Evolutionary conservation across 169 alveolate species (phyloP), one percentile per base, ranked within the genome.

Genomic region (Miamiensis avidus): DNA sequence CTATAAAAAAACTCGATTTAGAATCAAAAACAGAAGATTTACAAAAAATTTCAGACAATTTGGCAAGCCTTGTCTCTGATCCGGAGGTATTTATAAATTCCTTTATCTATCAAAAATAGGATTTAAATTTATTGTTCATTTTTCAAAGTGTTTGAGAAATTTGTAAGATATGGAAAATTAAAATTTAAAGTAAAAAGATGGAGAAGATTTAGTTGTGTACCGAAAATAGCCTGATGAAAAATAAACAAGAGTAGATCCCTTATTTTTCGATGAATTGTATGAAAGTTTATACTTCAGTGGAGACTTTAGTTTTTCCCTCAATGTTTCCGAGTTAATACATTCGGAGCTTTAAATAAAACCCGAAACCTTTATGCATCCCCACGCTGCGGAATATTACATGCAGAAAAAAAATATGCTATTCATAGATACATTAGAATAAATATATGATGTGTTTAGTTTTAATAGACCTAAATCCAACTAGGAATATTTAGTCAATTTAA

Each of bases 341-440:
- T 33, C 82, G n/a, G 25, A 77, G 30, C 27, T 77, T 26, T 16
- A 30, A 15, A 29, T 77, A 29, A 69, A 77, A 33, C 29, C 65
- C 34, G 16, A 65, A 33, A 72, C 33, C 0, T 77, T 77, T 33
- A 31, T 77, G 0, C 82, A 77, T 77, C 33, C 31, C 31, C 34
- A 69, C 72, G 34, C 82, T 26, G 72, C 82, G 26, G 82, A 77
- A 33, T 77, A 31, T 29, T 77, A 77, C 33, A 33, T 31, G 20
- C 64, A 77, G 33, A 77, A 77, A 77, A 77, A 77, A 69, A 77
- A 77, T 77, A 26, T 30, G 31, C 25, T 77, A 25, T 29, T 77
- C 15, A 0, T 69, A 26, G 65, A 77, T 32, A 33, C 65, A 32
- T 33, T 77, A 28, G 82, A 77, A 33, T 31, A 69, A n/a, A 77